These are phyloP conservation scores for Sclerotinia glacialis DNA, from an alignment of 2,329 filamentous ascomycete species.

Conservation along the genomic window DNA sequence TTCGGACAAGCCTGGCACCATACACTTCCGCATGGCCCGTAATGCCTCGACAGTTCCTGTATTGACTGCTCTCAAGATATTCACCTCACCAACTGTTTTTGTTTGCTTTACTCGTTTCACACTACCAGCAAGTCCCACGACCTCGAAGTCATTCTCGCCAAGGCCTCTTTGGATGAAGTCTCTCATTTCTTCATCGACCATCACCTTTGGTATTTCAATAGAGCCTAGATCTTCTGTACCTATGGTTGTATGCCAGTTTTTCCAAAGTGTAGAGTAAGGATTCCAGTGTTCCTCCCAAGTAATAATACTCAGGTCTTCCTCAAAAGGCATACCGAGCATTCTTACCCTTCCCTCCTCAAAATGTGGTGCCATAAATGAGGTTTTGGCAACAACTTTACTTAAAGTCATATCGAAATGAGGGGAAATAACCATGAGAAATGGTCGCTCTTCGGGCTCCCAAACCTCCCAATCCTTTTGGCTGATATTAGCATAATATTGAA, in stretches of 20 bases:
- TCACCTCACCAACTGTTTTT: conserved; percentile 55
- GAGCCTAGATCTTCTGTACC: conserved; percentile 14
- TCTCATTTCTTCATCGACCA: conserved; percentile 63
- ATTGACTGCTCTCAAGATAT: conserved; percentile 59
- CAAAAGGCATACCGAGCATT: conserved; percentile 56
- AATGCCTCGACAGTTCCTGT: conserved; percentile 62
- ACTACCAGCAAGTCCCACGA: conserved; percentile 51
- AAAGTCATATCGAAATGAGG: conserved; percentile 43
- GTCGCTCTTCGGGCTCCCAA: conserved; percentile 63
- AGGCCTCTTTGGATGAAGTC: conserved; percentile 61
- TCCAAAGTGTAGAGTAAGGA: conserved; percentile 54
- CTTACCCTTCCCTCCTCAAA: conserved; percentile 60
- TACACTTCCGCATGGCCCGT: conserved; percentile 53
- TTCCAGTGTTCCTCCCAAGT: conserved; percentile 65
- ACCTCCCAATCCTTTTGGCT: conserved; percentile 61
- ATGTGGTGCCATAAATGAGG: conserved; percentile 56
- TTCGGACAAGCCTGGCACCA: conserved; percentile 57
- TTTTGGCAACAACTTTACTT: conserved; percentile 50
- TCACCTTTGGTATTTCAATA: conserved; percentile 44
- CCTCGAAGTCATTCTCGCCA: conserved; percentile 51
- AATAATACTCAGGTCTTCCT: conserved; percentile 51
- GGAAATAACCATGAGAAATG: conserved; percentile 60
- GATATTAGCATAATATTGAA: conserved; percentile 61
- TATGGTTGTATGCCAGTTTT: conserved; percentile 39
- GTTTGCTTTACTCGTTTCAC: conserved; percentile 58